phyloP scores from a whole-genome alignment of 1,139 yeast species.

The Candida neerlandica region DNA sequence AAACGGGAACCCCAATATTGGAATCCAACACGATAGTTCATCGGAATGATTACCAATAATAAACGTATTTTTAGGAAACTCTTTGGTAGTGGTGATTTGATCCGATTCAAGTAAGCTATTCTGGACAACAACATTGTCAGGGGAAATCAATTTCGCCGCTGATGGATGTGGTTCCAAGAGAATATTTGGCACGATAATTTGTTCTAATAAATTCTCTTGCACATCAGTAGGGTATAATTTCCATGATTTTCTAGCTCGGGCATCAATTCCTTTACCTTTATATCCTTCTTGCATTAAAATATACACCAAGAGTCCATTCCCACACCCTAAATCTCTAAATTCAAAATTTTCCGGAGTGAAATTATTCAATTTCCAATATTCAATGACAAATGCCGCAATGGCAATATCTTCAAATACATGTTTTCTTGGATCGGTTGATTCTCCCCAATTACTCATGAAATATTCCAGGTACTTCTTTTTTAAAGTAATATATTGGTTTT shows the following conservation, averaged over 20 bases:
- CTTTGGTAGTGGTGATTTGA: conserved; percentile 63
- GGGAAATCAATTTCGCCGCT: conserved; percentile 48
- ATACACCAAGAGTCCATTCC: conserved; percentile 85
- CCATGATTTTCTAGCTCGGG: conserved; percentile 91
- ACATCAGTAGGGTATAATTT: conserved; percentile 63
- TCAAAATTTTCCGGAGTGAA: conserved; percentile 56
- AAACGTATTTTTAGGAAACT: conserved; percentile 70
- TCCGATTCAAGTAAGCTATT: conserved; percentile 55
- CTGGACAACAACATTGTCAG: conserved; percentile 61
- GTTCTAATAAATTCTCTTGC: conserved; percentile 62
- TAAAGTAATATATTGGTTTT: conserved; percentile 75
- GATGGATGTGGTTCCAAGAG: conserved; percentile 71
- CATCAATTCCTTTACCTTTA: conserved; percentile 84
- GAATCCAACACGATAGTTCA: conserved; percentile 95
- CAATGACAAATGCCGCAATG: conserved; percentile 93
- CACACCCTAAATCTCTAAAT: conserved; percentile 93
- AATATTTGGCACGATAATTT: conserved; percentile 76
- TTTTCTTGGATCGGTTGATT: conserved; percentile 90
- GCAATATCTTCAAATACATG: conserved; percentile 97
- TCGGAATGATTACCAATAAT: conserved; percentile 95
- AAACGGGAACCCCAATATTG: conserved; percentile 82
- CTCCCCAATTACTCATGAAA: conserved; percentile 85
- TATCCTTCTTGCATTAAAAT: conserved; percentile 79
- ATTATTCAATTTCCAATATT: conserved; percentile 66
- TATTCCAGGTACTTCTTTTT: conserved; percentile 80